Evolutionary conservation across 805 yeast genomes (phyloP).

Genomic region (Ogataea methanolica): DNA sequence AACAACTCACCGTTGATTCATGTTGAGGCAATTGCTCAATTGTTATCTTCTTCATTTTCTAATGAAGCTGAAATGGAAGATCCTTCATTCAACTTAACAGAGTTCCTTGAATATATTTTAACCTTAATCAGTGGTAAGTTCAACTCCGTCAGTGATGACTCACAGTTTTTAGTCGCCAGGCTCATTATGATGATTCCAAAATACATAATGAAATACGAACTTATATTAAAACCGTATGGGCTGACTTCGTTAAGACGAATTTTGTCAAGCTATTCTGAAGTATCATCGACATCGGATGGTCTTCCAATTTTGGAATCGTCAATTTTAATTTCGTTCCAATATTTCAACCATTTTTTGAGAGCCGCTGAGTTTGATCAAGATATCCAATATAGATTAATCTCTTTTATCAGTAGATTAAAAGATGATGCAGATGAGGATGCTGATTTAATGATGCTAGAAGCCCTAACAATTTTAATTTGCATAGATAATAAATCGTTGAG

Average conservation of each 20-base stretch:
- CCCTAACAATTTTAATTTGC: slow-evolving; percentile 53
- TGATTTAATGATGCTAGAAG: slow-evolving; percentile 66
- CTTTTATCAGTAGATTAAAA: slow-evolving; percentile 40
- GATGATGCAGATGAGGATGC: slow-evolving; percentile 77
- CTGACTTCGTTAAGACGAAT: slow-evolving; percentile 22
- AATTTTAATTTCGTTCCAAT: slow-evolving; percentile 49
- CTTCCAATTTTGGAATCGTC: slow-evolving; percentile 23
- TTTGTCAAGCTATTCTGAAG: slow-evolving; percentile 17
- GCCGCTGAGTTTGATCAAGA: slow-evolving; percentile 18
- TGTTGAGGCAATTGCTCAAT: slow-evolving; percentile 38
- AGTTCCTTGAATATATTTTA: slow-evolving; percentile 20
- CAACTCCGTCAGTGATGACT: slow-evolving; percentile 15
- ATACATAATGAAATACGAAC: slow-evolving; percentile 48
- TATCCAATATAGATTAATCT: slow-evolving; percentile 27
- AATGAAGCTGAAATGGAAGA: slow-evolving; percentile 30
- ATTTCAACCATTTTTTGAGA: slow-evolving; percentile 30
- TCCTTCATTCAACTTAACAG: slow-evolving; percentile 18
- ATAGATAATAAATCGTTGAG: slow-evolving; percentile 36
- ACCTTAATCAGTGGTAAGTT: slow-evolving; percentile 9
- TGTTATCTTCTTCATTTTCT: slow-evolving; percentile 38
- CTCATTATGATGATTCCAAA: slow-evolving; percentile 51
- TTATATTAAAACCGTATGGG: slow-evolving; percentile 20
- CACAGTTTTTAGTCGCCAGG: slow-evolving; percentile 43
- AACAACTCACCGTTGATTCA: slow-evolving; percentile 22
- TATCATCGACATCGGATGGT: slow-evolving; percentile 18